Evolutionary conservation across 805 yeast species (phyloP).

Genomic region (Monosporozyma siamensis): DNA sequence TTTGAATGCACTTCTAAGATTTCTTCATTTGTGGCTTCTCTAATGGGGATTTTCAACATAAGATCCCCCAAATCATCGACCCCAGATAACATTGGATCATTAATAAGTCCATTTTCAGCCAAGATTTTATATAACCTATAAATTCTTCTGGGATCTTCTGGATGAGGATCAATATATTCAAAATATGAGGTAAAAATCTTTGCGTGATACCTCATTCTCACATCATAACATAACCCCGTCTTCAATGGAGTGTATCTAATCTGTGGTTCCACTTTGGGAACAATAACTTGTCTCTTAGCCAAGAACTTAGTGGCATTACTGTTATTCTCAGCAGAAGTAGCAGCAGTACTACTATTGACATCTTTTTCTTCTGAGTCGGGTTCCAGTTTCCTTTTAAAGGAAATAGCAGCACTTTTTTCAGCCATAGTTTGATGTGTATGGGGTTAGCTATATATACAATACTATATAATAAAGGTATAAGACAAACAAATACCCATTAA

Average conservation of each 20-base stretch:
- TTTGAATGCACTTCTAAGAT: conserved; percentile 77
- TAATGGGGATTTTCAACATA: conserved; percentile 81
- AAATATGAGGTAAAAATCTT: conserved; percentile 83
- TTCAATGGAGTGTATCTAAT: conserved; percentile 65
- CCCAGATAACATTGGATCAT: conserved; percentile 62
- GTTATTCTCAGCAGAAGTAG: background rate
- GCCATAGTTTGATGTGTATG: too few species aligned
- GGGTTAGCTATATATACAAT: too few species aligned
- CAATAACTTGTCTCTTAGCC: conserved; percentile 35
- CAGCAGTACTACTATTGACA: background rate
- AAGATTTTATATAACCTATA: conserved; percentile 86
- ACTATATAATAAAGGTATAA: too few species aligned
- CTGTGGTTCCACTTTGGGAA: conserved; percentile 56
- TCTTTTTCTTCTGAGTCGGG: conserved; percentile 7
- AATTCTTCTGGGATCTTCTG: conserved; percentile 95
- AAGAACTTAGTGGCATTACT: conserved; percentile 9
- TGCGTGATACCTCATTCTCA: conserved; percentile 95
- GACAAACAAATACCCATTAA: too few species aligned
- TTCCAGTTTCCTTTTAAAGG: conserved; percentile 7
- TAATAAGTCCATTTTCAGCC: conserved; percentile 87
- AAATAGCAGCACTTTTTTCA: background rate
- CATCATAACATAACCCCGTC: conserved; percentile 94
- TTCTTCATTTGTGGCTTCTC: conserved; percentile 84
- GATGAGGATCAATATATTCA: conserved; percentile 96
- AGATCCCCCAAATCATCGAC: conserved; percentile 70